These are phyloP conservation scores for Starmerella potacharoeniae DNA, from an alignment of 805 yeast genomes.

Conservation along the genomic window DNA sequence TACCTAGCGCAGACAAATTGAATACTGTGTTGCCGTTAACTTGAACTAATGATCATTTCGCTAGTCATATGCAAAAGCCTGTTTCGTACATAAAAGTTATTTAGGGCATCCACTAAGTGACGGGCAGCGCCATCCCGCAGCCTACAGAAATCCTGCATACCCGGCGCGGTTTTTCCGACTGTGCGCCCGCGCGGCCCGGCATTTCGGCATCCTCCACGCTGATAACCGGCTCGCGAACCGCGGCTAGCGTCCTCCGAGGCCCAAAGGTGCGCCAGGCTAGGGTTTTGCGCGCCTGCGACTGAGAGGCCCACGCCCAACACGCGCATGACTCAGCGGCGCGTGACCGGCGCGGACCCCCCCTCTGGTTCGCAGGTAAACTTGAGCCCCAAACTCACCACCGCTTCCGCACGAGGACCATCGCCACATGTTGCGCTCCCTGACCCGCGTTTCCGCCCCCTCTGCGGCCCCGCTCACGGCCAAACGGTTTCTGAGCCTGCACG, in stretches of 20 bases:
- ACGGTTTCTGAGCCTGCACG: constrained; percentile 86
- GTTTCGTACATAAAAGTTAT: too few species aligned
- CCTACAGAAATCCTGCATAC: too few species aligned
- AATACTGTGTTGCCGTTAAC: too few species aligned
- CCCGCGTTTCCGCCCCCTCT: background rate
- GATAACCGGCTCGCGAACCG: background rate
- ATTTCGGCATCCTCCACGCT: too few species aligned
- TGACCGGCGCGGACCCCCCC: constrained; percentile 1
- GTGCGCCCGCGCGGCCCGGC: too few species aligned
- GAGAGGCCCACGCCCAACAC: background rate
- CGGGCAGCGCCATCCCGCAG: too few species aligned
- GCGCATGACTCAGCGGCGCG: constrained; percentile 2
- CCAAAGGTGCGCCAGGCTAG: background rate
- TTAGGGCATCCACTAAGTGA: too few species aligned
- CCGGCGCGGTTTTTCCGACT: too few species aligned
- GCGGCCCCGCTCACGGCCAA: constrained; percentile 20
- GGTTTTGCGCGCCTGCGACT: background rate
- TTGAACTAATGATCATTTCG: too few species aligned
- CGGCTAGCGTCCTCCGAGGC: background rate
- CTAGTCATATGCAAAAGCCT: too few species aligned
- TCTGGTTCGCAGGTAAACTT: background rate
- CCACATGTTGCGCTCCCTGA: constrained; percentile 11
- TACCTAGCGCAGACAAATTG: too few species aligned
- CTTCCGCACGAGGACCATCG: background rate
- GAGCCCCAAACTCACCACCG: background rate